phyloP scores from a whole-genome alignment of 2,329 filamentous ascomycete genomes.

The Aspergillus felis region DNA sequence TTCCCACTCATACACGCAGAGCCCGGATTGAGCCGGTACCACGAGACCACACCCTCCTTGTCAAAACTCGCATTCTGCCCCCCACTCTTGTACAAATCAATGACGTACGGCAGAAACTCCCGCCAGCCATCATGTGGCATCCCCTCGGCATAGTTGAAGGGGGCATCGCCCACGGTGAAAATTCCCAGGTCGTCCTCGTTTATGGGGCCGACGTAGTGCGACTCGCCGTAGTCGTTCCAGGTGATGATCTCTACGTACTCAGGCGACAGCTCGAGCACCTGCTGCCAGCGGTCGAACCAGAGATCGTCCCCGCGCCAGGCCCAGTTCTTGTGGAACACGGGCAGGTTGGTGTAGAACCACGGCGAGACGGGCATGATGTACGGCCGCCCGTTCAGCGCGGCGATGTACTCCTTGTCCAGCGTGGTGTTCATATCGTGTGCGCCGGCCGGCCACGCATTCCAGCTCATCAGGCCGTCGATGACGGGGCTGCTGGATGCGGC shows the following conservation, averaged over 20 bases:
- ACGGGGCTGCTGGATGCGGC: conserved; percentile 15
- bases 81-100: conserved; percentile 33
- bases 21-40: conserved; percentile 24
- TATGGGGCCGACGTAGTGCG: conserved; percentile 55
- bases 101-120: conserved; percentile 30
- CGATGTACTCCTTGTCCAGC: conserved; percentile 40
- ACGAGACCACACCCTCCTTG: conserved; percentile 21
- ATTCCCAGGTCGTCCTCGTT: conserved; percentile 42
- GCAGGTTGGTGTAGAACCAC: conserved; percentile 57
- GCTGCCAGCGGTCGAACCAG: conserved; percentile 58
- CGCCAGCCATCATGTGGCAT: conserved; percentile 33
- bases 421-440: conserved; percentile 35
- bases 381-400: conserved; percentile 30
- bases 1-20: conserved; percentile 19
- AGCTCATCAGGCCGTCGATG: conserved; percentile 40
- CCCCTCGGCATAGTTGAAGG: conserved; percentile 30
- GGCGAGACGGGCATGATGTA: conserved; percentile 55
- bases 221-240: conserved; percentile 62
- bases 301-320: conserved; percentile 58
- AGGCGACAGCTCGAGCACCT: conserved; percentile 49
- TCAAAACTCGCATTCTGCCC: conserved; percentile 20
- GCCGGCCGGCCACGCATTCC: conserved; percentile 43
- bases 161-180: conserved; percentile 31
- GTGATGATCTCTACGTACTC: conserved; percentile 55
- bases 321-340: conserved; percentile 59